These are phyloP conservation scores for Physaria fendleri DNA, from an alignment of 345 rosid genomes.

Conservation along the genomic window DNA sequence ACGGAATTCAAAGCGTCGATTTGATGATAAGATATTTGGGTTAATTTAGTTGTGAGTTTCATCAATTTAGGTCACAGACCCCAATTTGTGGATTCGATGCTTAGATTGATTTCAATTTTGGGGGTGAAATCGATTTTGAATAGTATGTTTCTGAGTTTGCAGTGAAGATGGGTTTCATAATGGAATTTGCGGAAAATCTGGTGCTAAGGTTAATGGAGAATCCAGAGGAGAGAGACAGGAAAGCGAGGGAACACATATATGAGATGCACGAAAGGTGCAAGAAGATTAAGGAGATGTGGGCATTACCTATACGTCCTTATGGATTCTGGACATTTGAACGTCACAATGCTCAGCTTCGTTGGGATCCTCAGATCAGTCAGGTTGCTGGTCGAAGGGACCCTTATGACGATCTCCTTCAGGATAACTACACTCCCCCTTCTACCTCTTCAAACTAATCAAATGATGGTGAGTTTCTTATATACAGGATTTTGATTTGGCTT, in stretches of 20 bases:
- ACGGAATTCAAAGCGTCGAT: too few relatives aligned
- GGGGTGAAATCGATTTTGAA: neutral
- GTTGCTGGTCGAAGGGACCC: conserved; percentile 94
- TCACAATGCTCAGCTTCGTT: conserved; percentile 82
- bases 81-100: neutral
- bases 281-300: conserved; percentile 98
- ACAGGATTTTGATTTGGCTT: neutral
- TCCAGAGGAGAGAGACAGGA: conserved; percentile 83
- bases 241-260: conserved; percentile 73
- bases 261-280: conserved; percentile 61
- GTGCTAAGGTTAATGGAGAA: conserved; percentile 89
- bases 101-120: neutral
- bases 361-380: conserved; percentile 98
- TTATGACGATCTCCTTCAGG: conserved; percentile 76
- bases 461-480: conserved; percentile 9
- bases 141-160: neutral
- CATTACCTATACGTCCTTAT: conserved; percentile 84
- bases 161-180: conserved; percentile 64
- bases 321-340: conserved; percentile 98
- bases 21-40: too few relatives aligned
- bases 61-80: neutral
- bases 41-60: too few relatives aligned
- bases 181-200: conserved; percentile 91
- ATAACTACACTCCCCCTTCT: conserved; percentile 22
- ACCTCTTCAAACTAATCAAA: conserved; percentile 1